These are phyloP conservation scores for Clavulina sp. DNA, from an alignment of 768 basidiomycete species.

Conservation along the genomic window DNA sequence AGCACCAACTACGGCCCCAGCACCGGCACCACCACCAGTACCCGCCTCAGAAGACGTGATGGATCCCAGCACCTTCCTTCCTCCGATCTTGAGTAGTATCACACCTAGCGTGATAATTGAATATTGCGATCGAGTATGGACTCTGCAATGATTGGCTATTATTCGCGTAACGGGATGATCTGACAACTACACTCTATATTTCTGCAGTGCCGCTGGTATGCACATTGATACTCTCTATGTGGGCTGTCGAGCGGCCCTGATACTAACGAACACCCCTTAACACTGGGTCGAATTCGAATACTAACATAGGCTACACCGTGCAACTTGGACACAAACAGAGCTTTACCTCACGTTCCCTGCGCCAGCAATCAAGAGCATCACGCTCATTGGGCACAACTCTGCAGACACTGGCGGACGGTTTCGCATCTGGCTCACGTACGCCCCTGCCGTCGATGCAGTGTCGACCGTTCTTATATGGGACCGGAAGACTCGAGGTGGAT, in stretches of 20 bases:
- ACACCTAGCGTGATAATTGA: conserved; percentile 60
- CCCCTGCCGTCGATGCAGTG: conserved; percentile 13
- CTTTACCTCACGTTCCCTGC: conserved; percentile 81
- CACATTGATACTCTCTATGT: background rate
- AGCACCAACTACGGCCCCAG: too few species aligned
- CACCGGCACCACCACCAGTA: too few species aligned
- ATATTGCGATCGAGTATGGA: conserved; percentile 76
- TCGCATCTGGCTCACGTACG: conserved; percentile 59
- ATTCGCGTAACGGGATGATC: background rate
- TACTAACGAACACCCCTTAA: conserved; percentile 5
- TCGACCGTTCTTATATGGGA: conserved; percentile 58
- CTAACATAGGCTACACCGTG: conserved; percentile 62
- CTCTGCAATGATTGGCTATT: background rate
- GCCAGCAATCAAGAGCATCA: conserved; percentile 46
- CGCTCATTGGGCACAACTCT: conserved; percentile 53
- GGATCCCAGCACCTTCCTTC: too few species aligned
- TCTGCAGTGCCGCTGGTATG: conserved; percentile 63
- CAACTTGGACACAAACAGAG: conserved; percentile 88
- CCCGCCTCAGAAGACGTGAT: too few species aligned
- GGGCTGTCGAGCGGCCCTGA: background rate
- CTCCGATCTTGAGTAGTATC: too few species aligned
- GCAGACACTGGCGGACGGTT: conserved; percentile 83
- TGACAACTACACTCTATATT: conserved; percentile 1
- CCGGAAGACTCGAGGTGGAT: conserved; percentile 76
- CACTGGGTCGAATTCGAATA: conserved; percentile 1